Evolutionary conservation across 192 early-diverging fungal species (phyloP).

Genomic region (Backusella mclennaniae): DNA sequence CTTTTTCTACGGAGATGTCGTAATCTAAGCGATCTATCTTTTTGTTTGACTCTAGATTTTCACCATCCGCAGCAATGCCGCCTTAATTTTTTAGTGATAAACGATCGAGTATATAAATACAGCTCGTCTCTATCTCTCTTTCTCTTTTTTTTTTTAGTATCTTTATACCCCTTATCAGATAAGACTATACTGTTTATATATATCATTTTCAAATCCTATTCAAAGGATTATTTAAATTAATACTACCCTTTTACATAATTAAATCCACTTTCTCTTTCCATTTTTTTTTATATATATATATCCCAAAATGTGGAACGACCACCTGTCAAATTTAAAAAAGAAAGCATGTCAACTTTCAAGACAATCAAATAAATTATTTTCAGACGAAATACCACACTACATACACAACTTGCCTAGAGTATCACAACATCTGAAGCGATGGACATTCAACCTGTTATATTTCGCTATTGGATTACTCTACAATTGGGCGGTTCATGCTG

Average conservation of each 20-base stretch:
- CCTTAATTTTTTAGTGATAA: not conserved
- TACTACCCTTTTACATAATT: not conserved
- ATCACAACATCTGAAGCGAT: not conserved
- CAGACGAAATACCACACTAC: not conserved
- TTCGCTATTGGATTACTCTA: not conserved
- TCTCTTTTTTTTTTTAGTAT: not conserved
- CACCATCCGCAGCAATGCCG: not conserved
- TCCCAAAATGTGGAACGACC: not conserved
- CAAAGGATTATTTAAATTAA: not conserved
- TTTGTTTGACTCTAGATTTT: not conserved
- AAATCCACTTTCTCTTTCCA: not conserved
- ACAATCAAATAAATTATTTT: not conserved
- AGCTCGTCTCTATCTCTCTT: not conserved
- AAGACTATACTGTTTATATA: not conserved
- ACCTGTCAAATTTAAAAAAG: not conserved
- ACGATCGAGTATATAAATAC: not conserved
- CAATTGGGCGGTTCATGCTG: not conserved
- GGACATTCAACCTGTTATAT: not conserved
- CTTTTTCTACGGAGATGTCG: not conserved
- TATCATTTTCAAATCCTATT: not conserved
- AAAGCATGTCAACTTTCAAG: not conserved
- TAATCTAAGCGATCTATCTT: not conserved
- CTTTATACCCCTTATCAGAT: not conserved
- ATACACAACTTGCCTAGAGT: not conserved
- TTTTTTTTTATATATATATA: no score